A percentile compares a stretch with the other conserved stretches of the same genome.
Conservation (phyloP, 495 filamentous ascomycete genomes). For the Penicillium desertorum region DNA sequence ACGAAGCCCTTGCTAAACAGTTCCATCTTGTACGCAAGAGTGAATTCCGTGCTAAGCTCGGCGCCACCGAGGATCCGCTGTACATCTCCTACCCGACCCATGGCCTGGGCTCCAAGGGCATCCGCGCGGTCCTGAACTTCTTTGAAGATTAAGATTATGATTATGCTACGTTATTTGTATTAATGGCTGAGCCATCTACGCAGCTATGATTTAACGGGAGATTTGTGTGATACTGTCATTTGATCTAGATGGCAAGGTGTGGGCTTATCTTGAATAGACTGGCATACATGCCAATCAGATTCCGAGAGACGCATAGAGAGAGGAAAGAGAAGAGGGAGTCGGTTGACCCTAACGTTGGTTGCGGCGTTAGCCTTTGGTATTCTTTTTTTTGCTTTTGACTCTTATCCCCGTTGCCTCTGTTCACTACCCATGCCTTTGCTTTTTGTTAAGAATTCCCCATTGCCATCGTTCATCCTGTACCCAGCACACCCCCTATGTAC, state of each 20-base stretch:
- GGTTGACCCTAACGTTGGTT: background rate
- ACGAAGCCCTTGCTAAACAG: conserved; percentile 72
- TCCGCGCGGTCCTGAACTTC: conserved; percentile 75
- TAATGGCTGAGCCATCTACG: background rate
- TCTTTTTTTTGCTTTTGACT: background rate
- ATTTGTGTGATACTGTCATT: background rate
- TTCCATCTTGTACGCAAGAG: conserved; percentile 78
- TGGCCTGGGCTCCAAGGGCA: conserved; percentile 72
- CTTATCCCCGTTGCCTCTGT: conserved; percentile 1
- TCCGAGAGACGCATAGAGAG: background rate
- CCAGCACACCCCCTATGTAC: conserved; percentile 17
- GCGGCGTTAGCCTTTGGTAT: background rate
- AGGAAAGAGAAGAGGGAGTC: conserved; percentile 1
- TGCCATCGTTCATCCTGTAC: conserved; percentile 23
- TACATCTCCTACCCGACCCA: conserved; percentile 82
- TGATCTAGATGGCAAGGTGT: conserved; percentile 7
- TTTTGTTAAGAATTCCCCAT: conserved; percentile 27
- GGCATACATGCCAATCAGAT: background rate
- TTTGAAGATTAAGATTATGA: conserved; percentile 62
- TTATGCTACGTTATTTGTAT: background rate
- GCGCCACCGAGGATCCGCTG: conserved; percentile 69
- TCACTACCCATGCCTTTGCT: conserved; percentile 1
- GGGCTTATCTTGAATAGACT: conserved; percentile 1
- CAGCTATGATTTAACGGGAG: conserved; percentile 12
- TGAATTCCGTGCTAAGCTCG: conserved; percentile 85